Evolutionary conservation across 2,329 filamentous ascomycete species (phyloP), one percentile per base, ranked within the genome.

Genomic region (Fusarium sublunatum): DNA sequence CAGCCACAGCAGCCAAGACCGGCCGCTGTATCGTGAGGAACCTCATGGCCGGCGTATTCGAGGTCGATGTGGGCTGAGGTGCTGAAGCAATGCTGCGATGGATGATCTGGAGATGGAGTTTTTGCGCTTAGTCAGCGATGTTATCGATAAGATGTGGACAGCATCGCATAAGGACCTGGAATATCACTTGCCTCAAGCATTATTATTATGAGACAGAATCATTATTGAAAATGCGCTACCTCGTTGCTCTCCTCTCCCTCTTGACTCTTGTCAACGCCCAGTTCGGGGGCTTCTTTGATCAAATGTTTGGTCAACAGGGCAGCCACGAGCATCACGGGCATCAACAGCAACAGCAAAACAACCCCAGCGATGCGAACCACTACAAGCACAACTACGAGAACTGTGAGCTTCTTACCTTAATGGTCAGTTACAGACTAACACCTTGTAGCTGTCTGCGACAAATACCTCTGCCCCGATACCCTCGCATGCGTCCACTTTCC

Each of bases 401-500:
- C 67, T 86, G 91, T 93, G 79, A 45, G 79, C 54, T 13, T 22
- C 12, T 6, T 34, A 34, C n/a, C 11, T 28, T n/a, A 34, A 13
- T 19, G 35, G 7, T n/a, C 38, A 15, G 22, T 13, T 9, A 22
- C n/a, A 11, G 3, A 35, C 66, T 69, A 40, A 70, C 35, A 39
- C 39, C 26, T 38, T 5, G 6, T 11, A 91, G 91, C 93, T n/a
- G 84, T 88, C 70, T 99, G 95, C 82, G 87, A 91, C 71, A 93
- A 94, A 69, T 99, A 97, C 75, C 88, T 99, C 52, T 99, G 95
- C 75, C 93, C 95, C 3, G 92, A 92, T 65, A 98, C 95, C 0
- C 86, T 99, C 58, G 91, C 93, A 32, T 99, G 95, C 80, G 95
- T 99, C 7, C 90, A 96, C 75, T 95, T 96, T 79, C 93, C 95